phyloP scores from a whole-genome alignment of 192 early-diverging fungal species.

The Backusella mclennaniae region DNA sequence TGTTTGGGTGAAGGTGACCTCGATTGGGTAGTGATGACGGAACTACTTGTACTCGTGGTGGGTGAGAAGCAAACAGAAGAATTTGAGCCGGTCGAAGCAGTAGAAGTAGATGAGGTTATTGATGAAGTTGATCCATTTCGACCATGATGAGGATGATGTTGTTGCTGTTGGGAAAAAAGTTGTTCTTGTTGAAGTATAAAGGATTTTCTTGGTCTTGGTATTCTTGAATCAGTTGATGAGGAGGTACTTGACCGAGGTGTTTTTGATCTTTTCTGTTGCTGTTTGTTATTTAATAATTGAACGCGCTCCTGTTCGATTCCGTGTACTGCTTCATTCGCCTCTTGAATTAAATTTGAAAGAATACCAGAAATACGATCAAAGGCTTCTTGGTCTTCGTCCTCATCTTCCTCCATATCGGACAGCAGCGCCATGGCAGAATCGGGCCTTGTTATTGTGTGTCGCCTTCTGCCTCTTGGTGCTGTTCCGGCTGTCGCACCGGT shows the following conservation, averaged over 20 bases:
- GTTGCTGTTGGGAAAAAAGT: not conserved
- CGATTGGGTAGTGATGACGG: not conserved
- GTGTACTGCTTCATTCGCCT: slow-evolving; percentile 32
- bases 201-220: slow-evolving; percentile 14
- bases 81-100: not conserved
- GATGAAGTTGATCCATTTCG: slow-evolving; percentile 5
- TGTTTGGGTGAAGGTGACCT: slow-evolving; percentile 12
- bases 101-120: not conserved
- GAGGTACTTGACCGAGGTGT: not conserved
- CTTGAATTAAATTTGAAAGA: slow-evolving; percentile 27
- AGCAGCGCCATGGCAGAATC: slow-evolving; percentile 19
- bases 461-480: not conserved
- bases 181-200: not conserved
- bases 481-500: not conserved
- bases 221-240: not conserved
- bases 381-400: slow-evolving; percentile 15
- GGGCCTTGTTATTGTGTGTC: slow-evolving; percentile 8
- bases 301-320: slow-evolving; percentile 9
- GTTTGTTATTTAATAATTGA: not conserved
- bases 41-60: not conserved
- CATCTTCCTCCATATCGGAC: slow-evolving; percentile 12
- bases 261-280: slow-evolving; percentile 5
- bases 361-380: slow-evolving; percentile 37
- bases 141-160: not conserved
- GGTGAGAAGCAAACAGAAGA: slow-evolving; percentile 6